phyloP scores from a whole-genome alignment of 176 grass and related monocot species.

The Miscanthus lutarioriparius region DNA sequence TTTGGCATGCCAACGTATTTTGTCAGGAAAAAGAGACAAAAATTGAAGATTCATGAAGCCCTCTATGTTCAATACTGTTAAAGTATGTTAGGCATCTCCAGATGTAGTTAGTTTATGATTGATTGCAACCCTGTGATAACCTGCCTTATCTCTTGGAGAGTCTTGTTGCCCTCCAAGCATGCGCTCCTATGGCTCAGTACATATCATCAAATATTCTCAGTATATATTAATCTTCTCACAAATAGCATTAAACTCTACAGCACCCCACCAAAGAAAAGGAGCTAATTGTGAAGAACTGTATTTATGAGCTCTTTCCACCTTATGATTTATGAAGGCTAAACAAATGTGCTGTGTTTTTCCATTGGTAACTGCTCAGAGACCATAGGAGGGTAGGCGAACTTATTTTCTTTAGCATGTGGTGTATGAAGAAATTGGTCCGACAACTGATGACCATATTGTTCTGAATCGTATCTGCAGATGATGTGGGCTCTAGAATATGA shows the following conservation, averaged over 20 bases:
- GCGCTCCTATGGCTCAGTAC: not conserved
- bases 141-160: not conserved
- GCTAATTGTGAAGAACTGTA: not conserved
- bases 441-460: slow-evolving; percentile 9
- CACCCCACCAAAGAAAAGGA: not conserved
- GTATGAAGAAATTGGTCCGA: not conserved
- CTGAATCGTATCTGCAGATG: slow-evolving; percentile 59
- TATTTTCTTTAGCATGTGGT: not conserved
- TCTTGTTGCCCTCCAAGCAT: not conserved
- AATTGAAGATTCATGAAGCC: not conserved
- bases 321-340: not conserved
- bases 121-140: not conserved
- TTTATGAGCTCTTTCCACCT: not conserved
- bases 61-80: not conserved
- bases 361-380: not conserved
- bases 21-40: not conserved
- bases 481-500: slow-evolving; percentile 99
- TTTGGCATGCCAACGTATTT: not conserved
- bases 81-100: not conserved
- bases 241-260: not conserved
- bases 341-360: not conserved
- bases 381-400: not conserved
- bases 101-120: not conserved
- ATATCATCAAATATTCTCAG: not conserved
- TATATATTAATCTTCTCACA: not conserved